phyloP scores from a whole-genome alignment of 768 basidiomycete species.

The Leucocoprinus sp. region DNA sequence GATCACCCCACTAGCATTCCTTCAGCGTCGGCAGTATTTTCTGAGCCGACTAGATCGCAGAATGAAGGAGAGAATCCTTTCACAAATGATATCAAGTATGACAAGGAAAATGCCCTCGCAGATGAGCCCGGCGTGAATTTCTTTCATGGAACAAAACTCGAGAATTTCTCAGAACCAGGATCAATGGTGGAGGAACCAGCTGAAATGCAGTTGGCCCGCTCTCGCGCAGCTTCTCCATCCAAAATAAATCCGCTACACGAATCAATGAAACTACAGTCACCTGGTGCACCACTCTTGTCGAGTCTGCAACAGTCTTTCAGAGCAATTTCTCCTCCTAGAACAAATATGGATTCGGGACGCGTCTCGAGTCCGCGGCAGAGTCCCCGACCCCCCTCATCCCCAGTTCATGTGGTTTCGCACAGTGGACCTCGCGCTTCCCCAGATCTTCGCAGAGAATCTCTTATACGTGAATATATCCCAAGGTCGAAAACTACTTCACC shows the following conservation, averaged over 20 bases:
- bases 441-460: not conserved
- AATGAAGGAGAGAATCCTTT: not conserved
- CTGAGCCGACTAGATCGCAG: not conserved
- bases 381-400: not conserved
- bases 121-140: not conserved
- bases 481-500: constrained; percentile 5
- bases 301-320: not conserved
- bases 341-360: not conserved
- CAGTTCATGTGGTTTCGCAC: not conserved
- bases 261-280: not conserved
- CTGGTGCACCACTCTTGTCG: not conserved
- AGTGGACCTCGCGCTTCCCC: constrained; percentile 2
- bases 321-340: not conserved
- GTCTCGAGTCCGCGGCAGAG: constrained; percentile 1
- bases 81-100: not conserved
- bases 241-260: not conserved
- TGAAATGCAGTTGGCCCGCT: not conserved
- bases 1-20: not conserved
- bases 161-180: not conserved
- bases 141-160: not conserved
- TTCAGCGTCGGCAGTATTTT: not conserved
- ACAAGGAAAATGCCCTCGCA: not conserved
- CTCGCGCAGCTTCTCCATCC: not conserved
- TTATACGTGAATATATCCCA: constrained; percentile 1
- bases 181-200: not conserved